Percentiles rank a stretch among this genome's conserved stretches.
phyloP scores from a whole-genome alignment of 2,329 filamentous ascomycete genomes.

The Monilinia vaccinii-corymbosi region DNA sequence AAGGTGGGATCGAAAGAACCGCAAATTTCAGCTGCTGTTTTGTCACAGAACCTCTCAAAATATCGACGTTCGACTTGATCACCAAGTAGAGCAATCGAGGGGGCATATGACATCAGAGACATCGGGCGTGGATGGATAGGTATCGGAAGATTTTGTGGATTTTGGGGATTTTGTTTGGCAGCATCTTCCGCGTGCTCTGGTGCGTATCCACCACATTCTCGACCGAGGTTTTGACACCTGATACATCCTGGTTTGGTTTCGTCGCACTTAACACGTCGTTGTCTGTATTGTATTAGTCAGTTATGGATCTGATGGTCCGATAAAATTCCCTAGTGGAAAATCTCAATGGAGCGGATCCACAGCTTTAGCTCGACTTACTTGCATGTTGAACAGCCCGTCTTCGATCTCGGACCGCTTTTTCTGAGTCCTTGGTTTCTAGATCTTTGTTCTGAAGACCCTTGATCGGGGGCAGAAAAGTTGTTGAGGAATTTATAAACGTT shows the following conservation, averaged over 20 bases:
- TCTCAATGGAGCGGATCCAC: conserved; percentile 1
- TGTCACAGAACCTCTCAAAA: conserved; percentile 29
- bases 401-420: conserved; percentile 29
- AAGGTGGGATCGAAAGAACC: conserved; percentile 27
- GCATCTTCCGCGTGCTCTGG: conserved; percentile 23
- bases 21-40: conserved; percentile 26
- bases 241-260: conserved; percentile 29
- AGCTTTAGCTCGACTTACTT: conserved; percentile 22
- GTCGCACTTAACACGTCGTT: conserved; percentile 30
- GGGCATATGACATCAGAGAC: conserved; percentile 25
- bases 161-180: conserved; percentile 15
- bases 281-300: conserved; percentile 20
- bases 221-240: conserved; percentile 28
- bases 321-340: not conserved
- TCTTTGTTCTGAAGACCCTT: conserved; percentile 26
- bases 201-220: conserved; percentile 29
- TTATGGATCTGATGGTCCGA: conserved; percentile 1
- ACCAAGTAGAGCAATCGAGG: conserved; percentile 24
- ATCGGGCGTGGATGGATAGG: conserved; percentile 27
- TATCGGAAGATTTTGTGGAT: conserved; percentile 16
- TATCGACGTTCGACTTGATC: conserved; percentile 26
- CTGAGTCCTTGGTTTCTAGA: conserved; percentile 28
- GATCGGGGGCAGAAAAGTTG: conserved; percentile 27
- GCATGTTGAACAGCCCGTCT: conserved; percentile 30
- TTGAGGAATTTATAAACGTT: conserved; percentile 31